phyloP scores from a whole-genome alignment of 306 rosid species.

The Trifolium fragiferum region DNA sequence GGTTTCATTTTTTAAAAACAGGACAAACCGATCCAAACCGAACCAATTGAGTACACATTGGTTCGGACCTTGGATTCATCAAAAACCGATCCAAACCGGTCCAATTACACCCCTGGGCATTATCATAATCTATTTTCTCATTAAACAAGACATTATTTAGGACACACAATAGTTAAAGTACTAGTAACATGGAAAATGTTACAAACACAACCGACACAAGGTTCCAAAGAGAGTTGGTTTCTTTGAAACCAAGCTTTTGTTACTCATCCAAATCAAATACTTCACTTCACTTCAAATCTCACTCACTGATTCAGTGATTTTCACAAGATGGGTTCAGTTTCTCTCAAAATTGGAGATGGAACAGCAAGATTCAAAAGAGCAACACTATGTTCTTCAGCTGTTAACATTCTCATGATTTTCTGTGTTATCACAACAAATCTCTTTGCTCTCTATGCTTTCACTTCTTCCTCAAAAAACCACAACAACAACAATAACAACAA shows the following conservation, averaged over 20 bases:
- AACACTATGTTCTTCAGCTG: constrained; percentile 78
- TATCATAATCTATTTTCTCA: too few species aligned
- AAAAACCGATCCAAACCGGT: too few species aligned
- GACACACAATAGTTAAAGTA: not conserved
- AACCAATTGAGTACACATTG: too few species aligned
- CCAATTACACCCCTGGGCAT: too few species aligned
- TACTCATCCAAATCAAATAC: constrained; percentile 3
- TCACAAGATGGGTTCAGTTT: constrained; percentile 81
- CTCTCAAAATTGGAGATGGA: constrained; percentile 91
- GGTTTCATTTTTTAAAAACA: too few species aligned
- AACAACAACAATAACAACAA: not conserved
- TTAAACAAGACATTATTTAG: not conserved
- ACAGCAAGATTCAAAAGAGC: constrained; percentile 87
- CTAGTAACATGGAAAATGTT: not conserved
- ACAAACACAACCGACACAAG: constrained; percentile 7
- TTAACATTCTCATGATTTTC: constrained; percentile 84
- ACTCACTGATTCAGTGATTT: constrained; percentile 39
- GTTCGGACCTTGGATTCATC: too few species aligned
- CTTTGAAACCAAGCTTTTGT: constrained; percentile 24
- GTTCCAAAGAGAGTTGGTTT: constrained; percentile 10
- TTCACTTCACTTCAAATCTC: constrained; percentile 31
- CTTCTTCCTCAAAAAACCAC: constrained; percentile 60
- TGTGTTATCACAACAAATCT: constrained; percentile 90
- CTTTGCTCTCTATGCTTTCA: constrained; percentile 90
- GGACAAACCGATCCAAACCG: too few species aligned